Evolutionary conservation across 306 rosid species (phyloP), one percentile per base, ranked within the genome.

Genomic region (Prunus campanulata): DNA sequence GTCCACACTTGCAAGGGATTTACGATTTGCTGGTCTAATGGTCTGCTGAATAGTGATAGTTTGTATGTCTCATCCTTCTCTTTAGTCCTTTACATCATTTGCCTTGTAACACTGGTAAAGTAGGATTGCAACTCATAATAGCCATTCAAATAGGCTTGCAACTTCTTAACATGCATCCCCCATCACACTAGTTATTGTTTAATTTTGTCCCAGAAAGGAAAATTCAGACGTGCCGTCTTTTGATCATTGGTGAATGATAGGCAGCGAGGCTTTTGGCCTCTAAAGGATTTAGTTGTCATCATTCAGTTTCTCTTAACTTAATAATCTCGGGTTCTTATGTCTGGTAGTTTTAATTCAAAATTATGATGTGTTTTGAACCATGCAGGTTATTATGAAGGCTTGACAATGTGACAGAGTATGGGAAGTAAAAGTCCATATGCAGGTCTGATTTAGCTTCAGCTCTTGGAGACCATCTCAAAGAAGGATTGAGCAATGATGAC

Each of bases 371-470:
- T 22, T 69, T 68, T 77, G 22, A 27, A 32, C 79, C 22, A 50
- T 64, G 25, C 83, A 93, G 98, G 96, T 93, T 56, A 63, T 89
- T 89, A 93, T 49, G 95, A 93, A 86, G 87, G 86, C 56, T 77
- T 91, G 87, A 93, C 91, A 85, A 89, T 66, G 72, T 71, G 52
- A 79, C 80, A 4, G 87, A 87, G 71, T 71, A 84, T 68, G 93
- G 91, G 82, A 90, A 89, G 88, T 80, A 84, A 70, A 85, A 79
- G 83, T 89, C 85, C 93, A 29, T 74, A 25, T 71, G 75, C 54
- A 74, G 98, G 98, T 91, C 91, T 71, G 80, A 89, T 73, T 97
- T 97, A 8, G 98, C 98, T 74, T 93, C 98, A 4, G 97, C 98
- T 5, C 91, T 93, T 71, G 83, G 98, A 84, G 91, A 83, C 49